Base-by-base conservation (phyloP, 441 rosid species). In the Gossypium laxum region DNA sequence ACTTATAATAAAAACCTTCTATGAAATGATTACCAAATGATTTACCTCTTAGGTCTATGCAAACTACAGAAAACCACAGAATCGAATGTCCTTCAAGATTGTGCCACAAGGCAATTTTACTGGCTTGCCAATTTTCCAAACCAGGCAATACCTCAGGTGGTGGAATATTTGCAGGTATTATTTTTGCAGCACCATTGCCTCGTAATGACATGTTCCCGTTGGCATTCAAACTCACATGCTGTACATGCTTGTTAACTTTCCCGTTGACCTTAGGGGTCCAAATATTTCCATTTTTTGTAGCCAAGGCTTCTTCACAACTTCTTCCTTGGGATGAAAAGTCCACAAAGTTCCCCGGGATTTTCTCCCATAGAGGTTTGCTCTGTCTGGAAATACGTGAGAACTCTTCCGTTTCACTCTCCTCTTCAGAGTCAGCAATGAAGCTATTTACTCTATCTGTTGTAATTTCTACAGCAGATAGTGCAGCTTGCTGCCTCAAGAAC, bases 401-500 rank as follows among this genome's bases (percentile, higher is more conserved):
- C 57, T 86, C 92, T 78, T 89, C 92, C 62, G 70, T 70, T 77
- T 86, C 88, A 67, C 81, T 87, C 75, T 86, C 86, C 72, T 79
- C 93, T 78, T 79, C 89, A 62, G 96, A 94, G 77, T 89, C 89
- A 72, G 90, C 86, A 68, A 87, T 72, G 48, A 89, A 90, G 72
- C 90, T 84, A 74, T 87, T 88, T 65, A 90, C 87, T 57, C 76
- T 71, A 79, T 90, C 97, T 41, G 81, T 86, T 21, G 93, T 91
- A 81, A 90, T 87, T 82, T 94, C 97, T 3, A 83, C 84, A 80
- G 87, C 93, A 78, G 90, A 90, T 54, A 84, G 80, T 19, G 86
- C 89, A 78, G 96, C 96, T 86, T 91, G 97, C 89, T 91, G 94
- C 82, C 87, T 87, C 79, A 94, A 75, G 82, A 94, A 94, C 97